Evolutionary conservation across 805 yeast species (phyloP).

Genomic region (Ogataea zsoltii): DNA sequence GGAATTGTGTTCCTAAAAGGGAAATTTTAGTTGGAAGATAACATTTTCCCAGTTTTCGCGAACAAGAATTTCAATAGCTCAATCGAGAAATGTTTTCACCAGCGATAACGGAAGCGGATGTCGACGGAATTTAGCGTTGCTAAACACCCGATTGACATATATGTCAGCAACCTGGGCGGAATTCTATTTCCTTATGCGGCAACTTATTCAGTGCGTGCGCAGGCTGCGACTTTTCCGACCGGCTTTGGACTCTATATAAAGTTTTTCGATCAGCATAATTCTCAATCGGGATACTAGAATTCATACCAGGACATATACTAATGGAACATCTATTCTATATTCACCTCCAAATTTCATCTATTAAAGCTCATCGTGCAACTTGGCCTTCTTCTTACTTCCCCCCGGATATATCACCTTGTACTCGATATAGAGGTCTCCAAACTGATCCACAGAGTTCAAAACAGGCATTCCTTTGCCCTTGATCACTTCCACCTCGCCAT

Average conservation of each 20-base stretch:
- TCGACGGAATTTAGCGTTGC: slow-evolving; percentile 1
- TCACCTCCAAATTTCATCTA: too few species aligned
- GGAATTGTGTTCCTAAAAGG: slow-evolving; percentile 11
- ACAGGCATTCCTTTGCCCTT: slow-evolving; percentile 87
- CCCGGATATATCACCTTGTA: slow-evolving; percentile 49
- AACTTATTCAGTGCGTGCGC: too few species aligned
- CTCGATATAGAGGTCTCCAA: slow-evolving; percentile 54
- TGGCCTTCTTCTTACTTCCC: slow-evolving; percentile 28
- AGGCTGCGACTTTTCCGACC: too few species aligned
- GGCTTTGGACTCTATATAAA: too few species aligned
- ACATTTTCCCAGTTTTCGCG: background rate
- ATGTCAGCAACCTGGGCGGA: too few species aligned
- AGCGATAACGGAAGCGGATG: background rate
- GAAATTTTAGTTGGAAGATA: slow-evolving; percentile 4
- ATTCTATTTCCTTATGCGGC: too few species aligned
- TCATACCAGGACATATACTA: too few species aligned
- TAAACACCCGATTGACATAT: too few species aligned
- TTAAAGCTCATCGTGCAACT: slow-evolving; percentile 34
- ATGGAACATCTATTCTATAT: too few species aligned
- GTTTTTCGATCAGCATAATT: too few species aligned
- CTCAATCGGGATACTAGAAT: too few species aligned
- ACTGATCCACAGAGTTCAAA: slow-evolving; percentile 47
- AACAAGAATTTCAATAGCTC: slow-evolving; percentile 1
- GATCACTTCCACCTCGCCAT: slow-evolving; percentile 73
- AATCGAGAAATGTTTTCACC: slow-evolving; percentile 3